Conservation (phyloP, 1,284 basidiomycete genomes). For the Neolentinus lepideus region DNA sequence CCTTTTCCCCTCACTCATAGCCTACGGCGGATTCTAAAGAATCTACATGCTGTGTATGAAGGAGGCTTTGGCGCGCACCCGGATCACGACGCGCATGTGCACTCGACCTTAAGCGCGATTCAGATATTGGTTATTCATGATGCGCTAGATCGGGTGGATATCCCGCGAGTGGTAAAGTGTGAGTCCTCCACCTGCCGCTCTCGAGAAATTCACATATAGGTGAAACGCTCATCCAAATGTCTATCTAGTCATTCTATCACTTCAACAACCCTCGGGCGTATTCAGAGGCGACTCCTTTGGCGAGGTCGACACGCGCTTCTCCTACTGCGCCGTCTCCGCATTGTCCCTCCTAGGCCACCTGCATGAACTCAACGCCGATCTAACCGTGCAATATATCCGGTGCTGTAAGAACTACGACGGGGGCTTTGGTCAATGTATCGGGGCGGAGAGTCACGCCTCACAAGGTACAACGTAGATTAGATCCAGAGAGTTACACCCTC, state of each 20-base stretch:
- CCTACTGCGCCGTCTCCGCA: conserved; percentile 79
- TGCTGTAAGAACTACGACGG: conserved; percentile 92
- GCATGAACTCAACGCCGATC: conserved; percentile 51
- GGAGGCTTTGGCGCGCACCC: conserved; percentile 92
- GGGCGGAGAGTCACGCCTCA: conserved; percentile 89
- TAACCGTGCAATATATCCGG: conserved; percentile 68
- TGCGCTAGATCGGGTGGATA: conserved; percentile 67
- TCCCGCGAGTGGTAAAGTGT: conserved; percentile 74
- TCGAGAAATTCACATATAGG: too few relatives aligned
- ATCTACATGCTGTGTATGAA: conserved; percentile 21
- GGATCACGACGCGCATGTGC: conserved; percentile 87
- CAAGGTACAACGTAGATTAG: conserved; percentile 55
- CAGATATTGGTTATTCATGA: conserved; percentile 89
- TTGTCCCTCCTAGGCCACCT: conserved; percentile 79
- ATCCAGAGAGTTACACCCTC: not conserved
- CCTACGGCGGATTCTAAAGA: conserved; percentile 9
- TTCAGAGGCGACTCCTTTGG: conserved; percentile 90
- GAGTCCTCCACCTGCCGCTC: conserved; percentile 18
- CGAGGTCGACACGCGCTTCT: conserved; percentile 89
- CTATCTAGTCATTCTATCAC: conserved; percentile 58
- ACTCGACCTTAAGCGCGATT: conserved; percentile 84
- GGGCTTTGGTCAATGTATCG: conserved; percentile 80
- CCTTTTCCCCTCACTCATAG: conserved; percentile 9
- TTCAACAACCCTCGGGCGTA: conserved; percentile 81
- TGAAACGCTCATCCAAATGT: not conserved